Conservation (phyloP, 2,329 filamentous ascomycete species). For the Talaromyces sp. region DNA sequence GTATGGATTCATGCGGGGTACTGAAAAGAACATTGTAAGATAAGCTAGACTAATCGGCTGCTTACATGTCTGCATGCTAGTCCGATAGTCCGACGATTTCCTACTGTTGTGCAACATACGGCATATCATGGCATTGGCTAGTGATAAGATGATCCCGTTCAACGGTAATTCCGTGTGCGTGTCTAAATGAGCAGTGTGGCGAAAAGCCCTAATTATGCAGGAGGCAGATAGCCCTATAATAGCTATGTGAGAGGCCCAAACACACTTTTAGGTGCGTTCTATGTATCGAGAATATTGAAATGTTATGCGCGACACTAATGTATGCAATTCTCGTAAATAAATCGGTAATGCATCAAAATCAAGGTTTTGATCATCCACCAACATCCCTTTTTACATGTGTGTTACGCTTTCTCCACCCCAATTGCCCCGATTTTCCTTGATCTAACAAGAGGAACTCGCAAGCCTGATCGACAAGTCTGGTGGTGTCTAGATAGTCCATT, state of each 20-base stretch:
- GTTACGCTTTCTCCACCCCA: neutral
- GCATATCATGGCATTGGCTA: neutral
- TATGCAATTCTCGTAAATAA: neutral
- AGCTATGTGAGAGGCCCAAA: neutral
- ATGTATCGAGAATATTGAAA: neutral
- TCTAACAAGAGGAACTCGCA: neutral
- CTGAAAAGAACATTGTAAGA: neutral
- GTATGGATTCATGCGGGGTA: neutral
- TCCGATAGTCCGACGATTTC: neutral
- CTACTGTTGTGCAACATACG: neutral
- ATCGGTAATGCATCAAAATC: neutral
- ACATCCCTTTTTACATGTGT: neutral
- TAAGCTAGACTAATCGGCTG: neutral
- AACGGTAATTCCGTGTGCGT: neutral
- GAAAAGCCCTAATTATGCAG: neutral
- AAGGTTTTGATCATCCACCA: neutral
- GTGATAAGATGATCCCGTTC: neutral
- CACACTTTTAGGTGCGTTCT: neutral
- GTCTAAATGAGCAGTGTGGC: neutral
- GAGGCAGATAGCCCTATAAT: neutral
- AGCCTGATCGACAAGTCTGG: neutral
- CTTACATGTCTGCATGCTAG: neutral
- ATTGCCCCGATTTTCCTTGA: neutral
- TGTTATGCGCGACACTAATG: neutral
- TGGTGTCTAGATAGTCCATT: neutral